Base-by-base conservation (phyloP, 108 stramenopile genomes). In the Fragilaria crotonensis region DNA sequence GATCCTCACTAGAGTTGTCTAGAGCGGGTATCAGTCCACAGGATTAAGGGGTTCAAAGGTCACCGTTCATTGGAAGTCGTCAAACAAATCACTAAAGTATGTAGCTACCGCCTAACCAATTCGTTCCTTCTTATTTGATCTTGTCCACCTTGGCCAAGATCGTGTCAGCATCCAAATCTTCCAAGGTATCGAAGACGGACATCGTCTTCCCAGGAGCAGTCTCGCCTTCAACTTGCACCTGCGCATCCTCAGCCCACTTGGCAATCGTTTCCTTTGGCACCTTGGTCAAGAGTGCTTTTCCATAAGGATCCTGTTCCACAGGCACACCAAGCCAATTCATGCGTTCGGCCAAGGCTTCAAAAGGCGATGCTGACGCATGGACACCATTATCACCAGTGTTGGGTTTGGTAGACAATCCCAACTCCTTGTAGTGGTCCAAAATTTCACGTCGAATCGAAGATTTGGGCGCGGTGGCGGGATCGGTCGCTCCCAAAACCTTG, bases 351-450 rank as follows among this genome's bases (percentile, higher is more conserved):
- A 94, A 66, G 11, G 90, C 96, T 66, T 97, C 96, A 48, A 95
- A 94, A 26, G 96, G 93, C 64, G 78, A 81, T 2, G 96, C 96
- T 48, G 72, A 75, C 0, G 94, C 94, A 62, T 95, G 96, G 30
- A 97, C 94, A 45, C 93, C 91, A 70, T 97, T 97, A 71, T 97
- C 93, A 5, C 90, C 85, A 30, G 80, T 87, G 76, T 93, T 90
- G 3, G 96, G 96, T 26, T 53, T 52, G 4, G 66, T 62, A 5
- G 63, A 60, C 26, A 96, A 64, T 22, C 96, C 96, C 33, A 94
- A 75, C 5, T 60, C 52, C 54, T 81, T 59, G 71, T 84, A 88
- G 18, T 63, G 48, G 47, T 84, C 73, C 21, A 90, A 66, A 54
- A 97, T 93, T 9, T 74, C 55, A 36, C 73, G 68, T 31, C 96